Base-by-base conservation (phyloP, 2,329 filamentous ascomycete genomes). In the Lachnellula suecica region DNA sequence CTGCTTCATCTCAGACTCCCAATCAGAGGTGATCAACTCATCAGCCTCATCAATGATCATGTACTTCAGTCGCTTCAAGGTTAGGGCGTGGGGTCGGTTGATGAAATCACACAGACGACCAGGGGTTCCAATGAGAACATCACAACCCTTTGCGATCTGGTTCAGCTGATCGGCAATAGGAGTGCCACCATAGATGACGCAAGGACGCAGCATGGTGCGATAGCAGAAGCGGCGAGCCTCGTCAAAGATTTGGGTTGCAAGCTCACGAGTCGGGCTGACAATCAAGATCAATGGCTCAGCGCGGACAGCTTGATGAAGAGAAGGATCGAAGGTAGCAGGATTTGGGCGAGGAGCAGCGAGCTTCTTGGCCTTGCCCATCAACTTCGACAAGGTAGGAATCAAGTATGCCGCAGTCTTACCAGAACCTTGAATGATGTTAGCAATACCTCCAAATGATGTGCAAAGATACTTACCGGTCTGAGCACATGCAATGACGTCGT, bases 301-400 rank as follows among this genome's bases (percentile, higher is more conserved):
- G 40, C 83, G 82, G 35, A 89, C 81, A 2, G 71, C 69, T 19
- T 61, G 64, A 15, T 75, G 71, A 2, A 71, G 25, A 1, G 72
- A 72, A 2, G 78, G 70, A 10, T 81, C 72, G 63, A 84, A 87
- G 0, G 72, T 77, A 1, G 70, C 69, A 0, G 82, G 76, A 57
- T 87, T 84, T 0, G 92, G 91, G 4, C 92, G 88, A 41, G 84
- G 79, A 4, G 89, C 92, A 1, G 87, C 86, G 6, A 97, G 74
- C 72, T 91, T 92, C 73, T 91, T 94, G 5, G 89, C 91, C 73
- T 97, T 97, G 23, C 94, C 94, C 91, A 97, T 97, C 20, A 99
- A 74, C 69, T 89, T 88, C 54, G 91, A 96, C 47, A 97, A 66
- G 54, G 96, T 89, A 0, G 94, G 94, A 50, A 97, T 83, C 4